These are phyloP conservation scores for Podaxis mareebaensis DNA, from an alignment of 768 basidiomycete genomes.

Conservation along the genomic window DNA sequence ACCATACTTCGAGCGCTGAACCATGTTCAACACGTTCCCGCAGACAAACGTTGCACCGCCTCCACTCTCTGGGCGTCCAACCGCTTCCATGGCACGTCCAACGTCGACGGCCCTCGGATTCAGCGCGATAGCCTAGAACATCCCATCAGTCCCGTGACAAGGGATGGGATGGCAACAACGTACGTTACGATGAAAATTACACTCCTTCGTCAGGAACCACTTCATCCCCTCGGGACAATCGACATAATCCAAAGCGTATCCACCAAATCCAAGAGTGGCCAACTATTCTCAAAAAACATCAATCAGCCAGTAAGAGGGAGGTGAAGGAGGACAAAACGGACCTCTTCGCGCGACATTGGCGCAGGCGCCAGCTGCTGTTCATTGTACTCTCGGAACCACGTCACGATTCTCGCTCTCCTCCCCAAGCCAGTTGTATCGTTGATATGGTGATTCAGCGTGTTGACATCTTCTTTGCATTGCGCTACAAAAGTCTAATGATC, in stretches of 20 bases:
- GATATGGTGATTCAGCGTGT: conserved; percentile 63
- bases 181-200: conserved; percentile 76
- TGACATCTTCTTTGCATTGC: conserved; percentile 81
- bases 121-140: conserved; percentile 60
- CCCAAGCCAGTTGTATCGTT: conserved; percentile 64
- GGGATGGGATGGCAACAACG: conserved; percentile 22
- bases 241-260: conserved; percentile 81
- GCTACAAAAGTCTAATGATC: conserved; percentile 75
- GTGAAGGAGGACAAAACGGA: conserved; percentile 28
- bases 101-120: conserved; percentile 52
- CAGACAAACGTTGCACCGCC: conserved; percentile 65
- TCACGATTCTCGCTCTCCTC: conserved; percentile 54
- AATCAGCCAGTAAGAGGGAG: neutral
- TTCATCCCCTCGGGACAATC: conserved; percentile 74
- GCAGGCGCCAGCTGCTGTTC: conserved; percentile 39
- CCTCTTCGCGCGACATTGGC: conserved; percentile 64
- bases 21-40: conserved; percentile 56
- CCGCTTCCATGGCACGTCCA: conserved; percentile 56
- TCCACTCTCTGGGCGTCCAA: conserved; percentile 45
- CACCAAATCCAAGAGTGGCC: conserved; percentile 64
- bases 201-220: conserved; percentile 64
- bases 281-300: conserved; percentile 46
- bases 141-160: neutral
- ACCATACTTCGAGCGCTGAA: conserved; percentile 74
- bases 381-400: conserved; percentile 62